Base-by-base conservation (phyloP, 2,329 filamentous ascomycete genomes). In the Beauveria pseudobassiana region DNA sequence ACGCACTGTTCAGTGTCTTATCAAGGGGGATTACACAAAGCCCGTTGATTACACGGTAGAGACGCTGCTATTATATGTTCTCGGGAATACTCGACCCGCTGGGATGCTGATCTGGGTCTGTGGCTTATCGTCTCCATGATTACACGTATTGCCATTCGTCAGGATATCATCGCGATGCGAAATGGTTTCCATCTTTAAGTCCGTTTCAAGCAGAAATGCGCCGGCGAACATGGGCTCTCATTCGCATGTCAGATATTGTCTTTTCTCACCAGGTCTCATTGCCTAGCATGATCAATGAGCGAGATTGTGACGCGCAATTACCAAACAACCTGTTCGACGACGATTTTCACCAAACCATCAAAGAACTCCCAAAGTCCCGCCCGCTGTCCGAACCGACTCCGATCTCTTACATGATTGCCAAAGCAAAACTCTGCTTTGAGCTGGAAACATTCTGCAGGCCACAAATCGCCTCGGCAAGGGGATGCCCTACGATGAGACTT, bases 261-360 rank as follows among this genome's bases (percentile, higher is more conserved):
- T 91, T 93, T 69, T 93, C 90, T 1, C 88, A 90, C 64, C 88
- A 91, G 69, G 79, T 86, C 2, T 84, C 82, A n/a, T 70, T 86
- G 22, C 83, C 83, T 5, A 82, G 76, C 64, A 91, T 93, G 81
- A 87, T 93, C 28, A 84, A 88, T 64, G 82, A 88, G 14, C 81
- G 88, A 53, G 87, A 92, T 69, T 91, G 86, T 61, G 91, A 95
- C 68, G 88, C 89, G 0, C 82, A 88, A 67, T 75, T 90, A 6
- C 90, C 90, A 1, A 84, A 86, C 62, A 95, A 93, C 69, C 82
- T 93, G 18, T 90, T 90, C 70, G 90, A 95, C 67, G 89, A 93
- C 64, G 90, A 93, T 66, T 87, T 95, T 45, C 82, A 86, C 52
- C 86, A 88, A 3, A 82, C 84, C 24, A 88, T 85, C 64, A 88